These are phyloP conservation scores for Herpetospermum pedunculosum DNA, from an alignment of 306 rosid species.

Conservation along the genomic window DNA sequence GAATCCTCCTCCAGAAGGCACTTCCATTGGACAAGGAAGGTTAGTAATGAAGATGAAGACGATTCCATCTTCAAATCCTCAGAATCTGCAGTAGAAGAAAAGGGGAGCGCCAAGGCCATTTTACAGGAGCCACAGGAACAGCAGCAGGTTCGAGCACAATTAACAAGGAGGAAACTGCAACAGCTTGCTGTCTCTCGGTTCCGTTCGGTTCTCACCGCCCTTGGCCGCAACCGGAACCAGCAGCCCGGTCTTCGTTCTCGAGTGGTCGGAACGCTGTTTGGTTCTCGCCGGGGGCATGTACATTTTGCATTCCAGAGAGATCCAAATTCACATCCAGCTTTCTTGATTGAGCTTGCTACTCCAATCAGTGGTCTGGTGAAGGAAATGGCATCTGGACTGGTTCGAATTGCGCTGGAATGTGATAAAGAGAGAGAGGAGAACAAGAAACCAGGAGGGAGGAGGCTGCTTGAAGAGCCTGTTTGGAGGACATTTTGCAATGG, in stretches of 20 bases:
- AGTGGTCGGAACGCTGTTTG: slow-evolving; percentile 87
- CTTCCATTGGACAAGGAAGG: slow-evolving; percentile 91
- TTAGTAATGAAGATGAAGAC: slow-evolving; percentile 55
- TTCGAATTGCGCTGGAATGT: slow-evolving; percentile 87
- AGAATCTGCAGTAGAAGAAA: slow-evolving; percentile 22
- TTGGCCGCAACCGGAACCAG: slow-evolving; percentile 49
- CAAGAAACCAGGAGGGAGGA: slow-evolving; percentile 11
- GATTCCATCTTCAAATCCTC: slow-evolving; percentile 33
- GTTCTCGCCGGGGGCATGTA: slow-evolving; percentile 81
- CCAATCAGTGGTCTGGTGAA: slow-evolving; percentile 81
- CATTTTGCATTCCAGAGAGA: slow-evolving; percentile 86
- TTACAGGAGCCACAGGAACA: slow-evolving; percentile 8
- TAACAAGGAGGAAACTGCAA: slow-evolving; percentile 48
- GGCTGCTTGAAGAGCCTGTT: slow-evolving; percentile 56
- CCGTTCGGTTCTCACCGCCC: slow-evolving; percentile 58
- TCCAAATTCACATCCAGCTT: slow-evolving; percentile 67
- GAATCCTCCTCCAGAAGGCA: slow-evolving; percentile 82
- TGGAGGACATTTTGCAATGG: slow-evolving; percentile 98
- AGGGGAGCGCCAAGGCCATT: slow-evolving; percentile 16
- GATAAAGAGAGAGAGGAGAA: slow-evolving; percentile 46
- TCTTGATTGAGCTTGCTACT: slow-evolving; percentile 80
- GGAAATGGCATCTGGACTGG: slow-evolving; percentile 99
- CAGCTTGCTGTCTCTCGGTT: slow-evolving; percentile 62
- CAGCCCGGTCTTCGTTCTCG: slow-evolving; percentile 54
- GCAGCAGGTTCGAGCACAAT: slow-evolving; percentile 15